These are phyloP conservation scores for Mycena polygramma DNA, from an alignment of 768 basidiomycete species.

Conservation along the genomic window DNA sequence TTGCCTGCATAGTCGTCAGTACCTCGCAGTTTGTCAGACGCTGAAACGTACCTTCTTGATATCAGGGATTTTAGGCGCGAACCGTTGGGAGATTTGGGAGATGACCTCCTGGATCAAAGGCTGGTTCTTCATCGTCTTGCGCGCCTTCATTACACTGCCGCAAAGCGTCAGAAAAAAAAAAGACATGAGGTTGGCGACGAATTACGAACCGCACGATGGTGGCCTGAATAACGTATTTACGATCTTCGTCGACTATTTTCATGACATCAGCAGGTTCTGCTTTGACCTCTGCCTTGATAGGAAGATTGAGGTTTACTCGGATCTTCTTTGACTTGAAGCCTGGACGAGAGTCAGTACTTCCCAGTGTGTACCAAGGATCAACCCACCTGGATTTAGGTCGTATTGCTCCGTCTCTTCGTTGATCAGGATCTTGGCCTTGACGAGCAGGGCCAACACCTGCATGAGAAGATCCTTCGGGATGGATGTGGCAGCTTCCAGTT, in stretches of 20 bases:
- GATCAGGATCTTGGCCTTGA: constrained; percentile 91
- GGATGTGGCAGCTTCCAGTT: constrained; percentile 74
- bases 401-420: constrained; percentile 92
- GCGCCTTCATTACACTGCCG: constrained; percentile 91
- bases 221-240: constrained; percentile 96
- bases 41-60: constrained; percentile 89
- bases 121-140: constrained; percentile 96
- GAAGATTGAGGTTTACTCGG: constrained; percentile 89
- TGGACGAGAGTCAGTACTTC: constrained; percentile 43
- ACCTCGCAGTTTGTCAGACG: constrained; percentile 2
- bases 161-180: constrained; percentile 11
- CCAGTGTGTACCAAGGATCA: neutral
- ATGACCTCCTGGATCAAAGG: constrained; percentile 91
- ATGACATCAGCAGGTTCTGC: constrained; percentile 90
- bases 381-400: constrained; percentile 85
- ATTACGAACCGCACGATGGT: constrained; percentile 83
- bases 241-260: constrained; percentile 96
- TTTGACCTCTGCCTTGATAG: constrained; percentile 96
- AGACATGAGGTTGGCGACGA: neutral
- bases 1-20: constrained; percentile 67
- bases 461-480: constrained; percentile 76
- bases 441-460: constrained; percentile 70
- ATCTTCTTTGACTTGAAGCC: constrained; percentile 96
- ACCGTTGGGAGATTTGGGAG: constrained; percentile 88
- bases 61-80: constrained; percentile 94